A percentile compares a stretch with the other conserved stretches of the same genome.
Evolutionary conservation across 306 rosid genomes (phyloP).

Genomic region (Fragaria ananassa): DNA sequence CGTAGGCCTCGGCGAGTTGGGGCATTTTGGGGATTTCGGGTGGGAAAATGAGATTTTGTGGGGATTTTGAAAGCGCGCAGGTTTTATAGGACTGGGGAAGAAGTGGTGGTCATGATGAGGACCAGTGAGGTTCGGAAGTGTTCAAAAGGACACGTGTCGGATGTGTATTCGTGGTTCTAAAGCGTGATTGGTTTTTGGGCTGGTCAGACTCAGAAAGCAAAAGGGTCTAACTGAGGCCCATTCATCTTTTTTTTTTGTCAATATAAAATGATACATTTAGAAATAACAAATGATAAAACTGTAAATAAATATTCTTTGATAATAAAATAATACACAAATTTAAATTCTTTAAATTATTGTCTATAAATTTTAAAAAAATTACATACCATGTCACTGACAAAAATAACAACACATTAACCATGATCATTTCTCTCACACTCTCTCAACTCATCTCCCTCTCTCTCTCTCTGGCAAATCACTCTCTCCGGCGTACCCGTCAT

Average conservation of each 20-base stretch:
- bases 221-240: neutral
- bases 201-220: neutral
- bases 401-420: no score
- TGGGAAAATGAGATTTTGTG: neutral
- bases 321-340: no score
- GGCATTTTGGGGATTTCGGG: slow-evolving; percentile 32
- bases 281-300: no score
- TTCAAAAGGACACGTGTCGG: slow-evolving; percentile 7
- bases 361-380: no score
- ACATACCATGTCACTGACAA: no score
- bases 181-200: neutral
- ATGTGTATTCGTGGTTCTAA: neutral
- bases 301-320: no score
- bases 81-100: slow-evolving; percentile 11
- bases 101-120: neutral
- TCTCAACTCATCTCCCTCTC: no score
- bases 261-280: no score
- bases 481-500: no score
- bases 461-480: no score
- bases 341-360: no score
- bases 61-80: slow-evolving; percentile 27
- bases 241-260: neutral
- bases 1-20: slow-evolving; percentile 66
- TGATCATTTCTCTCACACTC: no score
- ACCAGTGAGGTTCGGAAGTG: neutral